Evolutionary conservation across 1,139 yeast species (phyloP).

Genomic region (Nakaseomyces uthaithaninus): DNA sequence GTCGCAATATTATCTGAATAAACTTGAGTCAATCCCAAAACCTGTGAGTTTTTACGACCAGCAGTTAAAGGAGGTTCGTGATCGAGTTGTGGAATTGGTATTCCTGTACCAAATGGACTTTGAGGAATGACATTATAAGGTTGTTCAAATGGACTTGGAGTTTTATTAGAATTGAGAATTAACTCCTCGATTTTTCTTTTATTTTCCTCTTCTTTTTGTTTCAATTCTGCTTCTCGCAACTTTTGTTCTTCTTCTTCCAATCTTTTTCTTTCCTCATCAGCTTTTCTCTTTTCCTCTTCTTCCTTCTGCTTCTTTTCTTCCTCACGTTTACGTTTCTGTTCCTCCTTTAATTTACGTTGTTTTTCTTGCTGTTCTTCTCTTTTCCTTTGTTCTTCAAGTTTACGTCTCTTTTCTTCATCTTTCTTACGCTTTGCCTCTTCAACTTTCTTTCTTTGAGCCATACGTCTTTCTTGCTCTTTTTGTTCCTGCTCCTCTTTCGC

Average conservation of each 20-base stretch:
- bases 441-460: slow-evolving; percentile 34
- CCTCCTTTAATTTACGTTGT: slow-evolving; percentile 35
- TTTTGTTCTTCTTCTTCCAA: slow-evolving; percentile 17
- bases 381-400: slow-evolving; percentile 37
- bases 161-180: neutral
- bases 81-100: neutral
- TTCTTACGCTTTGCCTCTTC: slow-evolving; percentile 33
- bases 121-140: neutral
- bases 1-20: slow-evolving; percentile 3
- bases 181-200: neutral
- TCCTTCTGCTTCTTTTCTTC: slow-evolving; percentile 38
- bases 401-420: slow-evolving; percentile 38
- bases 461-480: slow-evolving; percentile 40
- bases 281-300: slow-evolving; percentile 37
- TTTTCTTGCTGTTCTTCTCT: slow-evolving; percentile 35
- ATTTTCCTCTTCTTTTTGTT: slow-evolving; percentile 12
- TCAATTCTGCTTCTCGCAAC: slow-evolving; percentile 33
- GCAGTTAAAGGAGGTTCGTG: neutral
- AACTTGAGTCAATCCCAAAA: slow-evolving; percentile 2
- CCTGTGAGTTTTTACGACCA: slow-evolving; percentile 3
- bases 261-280: slow-evolving; percentile 35
- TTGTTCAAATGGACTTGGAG: neutral
- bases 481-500: slow-evolving; percentile 38
- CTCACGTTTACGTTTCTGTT: slow-evolving; percentile 35
- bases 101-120: neutral